Evolutionary conservation across 345 rosid species (phyloP).

Genomic region (Lenwebbia sp.): DNA sequence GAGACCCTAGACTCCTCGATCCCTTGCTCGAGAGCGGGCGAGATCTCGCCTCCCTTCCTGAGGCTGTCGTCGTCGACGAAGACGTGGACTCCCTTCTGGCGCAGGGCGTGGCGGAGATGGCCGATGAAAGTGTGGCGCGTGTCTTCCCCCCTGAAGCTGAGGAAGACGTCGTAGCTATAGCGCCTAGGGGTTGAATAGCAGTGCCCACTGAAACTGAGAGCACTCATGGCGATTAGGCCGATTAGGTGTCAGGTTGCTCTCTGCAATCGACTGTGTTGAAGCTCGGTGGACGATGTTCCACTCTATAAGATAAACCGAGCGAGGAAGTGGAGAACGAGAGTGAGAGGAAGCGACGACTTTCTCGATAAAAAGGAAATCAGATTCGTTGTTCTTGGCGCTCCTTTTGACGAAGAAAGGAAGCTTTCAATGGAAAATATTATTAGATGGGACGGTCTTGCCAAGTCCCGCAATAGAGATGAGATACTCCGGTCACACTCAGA

Average conservation of each 20-base stretch:
- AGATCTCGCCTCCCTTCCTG: not conserved
- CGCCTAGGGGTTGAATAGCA: rapidly evolving
- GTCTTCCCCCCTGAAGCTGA: constrained; percentile 7
- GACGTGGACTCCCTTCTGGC: not conserved
- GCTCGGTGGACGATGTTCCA: not conserved
- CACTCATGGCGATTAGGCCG: rapidly evolving
- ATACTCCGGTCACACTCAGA: too few relatives aligned
- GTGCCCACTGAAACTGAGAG: not conserved
- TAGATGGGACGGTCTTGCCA: too few relatives aligned
- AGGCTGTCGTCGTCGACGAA: constrained; percentile 1
- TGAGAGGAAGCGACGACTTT: not conserved
- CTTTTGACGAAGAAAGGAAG: too few relatives aligned
- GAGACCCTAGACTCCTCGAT: not conserved
- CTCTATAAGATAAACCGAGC: not conserved
- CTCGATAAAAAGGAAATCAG: not conserved
- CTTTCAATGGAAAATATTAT: too few relatives aligned
- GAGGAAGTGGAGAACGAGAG: not conserved
- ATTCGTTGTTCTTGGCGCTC: not conserved
- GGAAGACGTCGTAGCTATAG: constrained; percentile 1
- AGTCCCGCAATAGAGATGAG: too few relatives aligned
- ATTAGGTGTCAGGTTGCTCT: rapidly evolving
- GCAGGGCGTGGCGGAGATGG: constrained; percentile 1
- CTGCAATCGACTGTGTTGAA: not conserved
- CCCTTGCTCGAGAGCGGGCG: not conserved
- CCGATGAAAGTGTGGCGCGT: not conserved